These are phyloP conservation scores for Rosa persica DNA, from an alignment of 306 rosid species.

Conservation along the genomic window DNA sequence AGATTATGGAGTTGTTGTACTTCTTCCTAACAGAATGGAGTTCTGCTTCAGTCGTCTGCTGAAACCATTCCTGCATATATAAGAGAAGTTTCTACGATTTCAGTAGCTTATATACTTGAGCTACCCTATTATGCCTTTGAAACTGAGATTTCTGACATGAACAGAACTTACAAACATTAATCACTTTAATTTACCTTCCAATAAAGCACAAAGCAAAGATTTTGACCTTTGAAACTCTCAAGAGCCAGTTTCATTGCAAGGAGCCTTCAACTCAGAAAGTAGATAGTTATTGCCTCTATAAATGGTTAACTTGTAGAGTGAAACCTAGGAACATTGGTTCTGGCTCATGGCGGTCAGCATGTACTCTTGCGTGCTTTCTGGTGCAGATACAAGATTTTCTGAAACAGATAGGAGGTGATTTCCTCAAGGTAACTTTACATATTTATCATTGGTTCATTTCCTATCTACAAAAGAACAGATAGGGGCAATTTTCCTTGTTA, in stretches of 20 bases:
- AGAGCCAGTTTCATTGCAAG: background rate
- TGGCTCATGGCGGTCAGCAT: background rate
- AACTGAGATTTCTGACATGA: background rate
- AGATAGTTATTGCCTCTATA: background rate
- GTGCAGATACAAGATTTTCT: conserved; percentile 77
- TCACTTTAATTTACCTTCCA: background rate
- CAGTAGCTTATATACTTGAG: background rate
- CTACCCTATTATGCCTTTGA: background rate
- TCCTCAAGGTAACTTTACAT: conserved; percentile 60
- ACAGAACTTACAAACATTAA: background rate
- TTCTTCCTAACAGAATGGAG: background rate
- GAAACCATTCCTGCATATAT: background rate
- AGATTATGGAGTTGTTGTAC: background rate
- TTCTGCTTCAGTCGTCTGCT: background rate
- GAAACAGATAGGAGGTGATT: conserved; percentile 82
- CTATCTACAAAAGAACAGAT: background rate
- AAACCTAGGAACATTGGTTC: background rate
- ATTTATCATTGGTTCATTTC: conserved; percentile 12
- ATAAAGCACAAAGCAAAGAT: background rate
- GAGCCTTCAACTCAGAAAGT: background rate
- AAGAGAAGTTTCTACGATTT: no score
- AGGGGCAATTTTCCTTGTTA: background rate
- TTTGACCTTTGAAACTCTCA: background rate
- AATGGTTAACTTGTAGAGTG: background rate
- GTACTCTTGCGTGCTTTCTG: conserved; percentile 25